These are phyloP conservation scores for Chamaenerion angustifolium DNA, from an alignment of 345 rosid species.

Conservation along the genomic window DNA sequence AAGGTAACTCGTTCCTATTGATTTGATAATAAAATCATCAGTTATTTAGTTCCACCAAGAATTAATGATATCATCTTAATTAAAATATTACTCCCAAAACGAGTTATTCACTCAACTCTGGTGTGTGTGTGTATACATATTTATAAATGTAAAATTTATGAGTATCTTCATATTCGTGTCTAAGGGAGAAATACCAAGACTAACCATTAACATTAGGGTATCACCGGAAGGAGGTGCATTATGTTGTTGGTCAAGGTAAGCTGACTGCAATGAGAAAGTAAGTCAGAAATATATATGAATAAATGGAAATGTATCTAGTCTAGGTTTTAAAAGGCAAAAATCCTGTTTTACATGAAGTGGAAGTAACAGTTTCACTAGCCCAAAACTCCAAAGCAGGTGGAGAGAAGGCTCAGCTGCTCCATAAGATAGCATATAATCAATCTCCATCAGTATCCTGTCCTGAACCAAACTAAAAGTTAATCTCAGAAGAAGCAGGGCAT, in stretches of 20 bases:
- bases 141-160: no score
- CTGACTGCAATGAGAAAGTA: slow-evolving; percentile 42
- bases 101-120: no score
- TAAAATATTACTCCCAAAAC: no score
- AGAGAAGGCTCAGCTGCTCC: slow-evolving; percentile 83
- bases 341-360: slow-evolving; percentile 56
- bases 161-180: no score
- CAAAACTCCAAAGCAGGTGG: slow-evolving; percentile 59
- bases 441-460: slow-evolving; percentile 74
- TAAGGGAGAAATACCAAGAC: slow-evolving; percentile 6
- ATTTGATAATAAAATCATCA: no score
- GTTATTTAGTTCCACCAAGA: no score
- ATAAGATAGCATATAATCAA: slow-evolving; percentile 83
- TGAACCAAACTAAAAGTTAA: slow-evolving; percentile 16
- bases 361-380: slow-evolving; percentile 55
- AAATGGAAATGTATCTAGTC: background rate
- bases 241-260: slow-evolving; percentile 47
- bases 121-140: no score
- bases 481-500: background rate
- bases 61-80: no score
- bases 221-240: slow-evolving; percentile 17
- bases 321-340: slow-evolving; percentile 1
- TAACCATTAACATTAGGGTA: slow-evolving; percentile 66
- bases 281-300: slow-evolving; percentile 8
- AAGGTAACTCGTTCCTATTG: background rate